Percentiles rank a stretch among this genome's conserved stretches.
Evolutionary conservation across 2,329 filamentous ascomycete genomes (phyloP).

Genomic region (Botryosphaeria dothidea): DNA sequence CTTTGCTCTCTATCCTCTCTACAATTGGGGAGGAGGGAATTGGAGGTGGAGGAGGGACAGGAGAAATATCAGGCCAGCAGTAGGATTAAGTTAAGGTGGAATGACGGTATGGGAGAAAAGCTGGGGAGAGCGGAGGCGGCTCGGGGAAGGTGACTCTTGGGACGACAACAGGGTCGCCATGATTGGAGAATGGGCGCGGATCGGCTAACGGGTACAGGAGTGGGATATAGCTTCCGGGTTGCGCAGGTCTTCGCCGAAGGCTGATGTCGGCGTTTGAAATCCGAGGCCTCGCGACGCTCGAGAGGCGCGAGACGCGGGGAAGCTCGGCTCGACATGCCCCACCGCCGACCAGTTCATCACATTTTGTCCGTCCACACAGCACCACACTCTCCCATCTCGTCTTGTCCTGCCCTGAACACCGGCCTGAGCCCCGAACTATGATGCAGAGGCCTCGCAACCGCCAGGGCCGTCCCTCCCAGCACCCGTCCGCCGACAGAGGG

Average conservation of each 20-base stretch:
- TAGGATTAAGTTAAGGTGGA: not conserved
- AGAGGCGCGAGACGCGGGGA: not conserved
- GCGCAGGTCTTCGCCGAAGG: not conserved
- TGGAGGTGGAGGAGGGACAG: not conserved
- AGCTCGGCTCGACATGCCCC: conserved; percentile 18
- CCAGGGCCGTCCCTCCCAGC: conserved; percentile 2
- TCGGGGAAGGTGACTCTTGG: not conserved
- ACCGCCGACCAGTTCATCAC: not conserved
- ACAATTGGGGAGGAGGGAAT: not conserved
- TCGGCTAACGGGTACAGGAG: conserved; percentile 12
- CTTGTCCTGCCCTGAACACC: not conserved
- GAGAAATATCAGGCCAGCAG: not conserved
- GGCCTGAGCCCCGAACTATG: not conserved
- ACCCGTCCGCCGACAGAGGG: conserved; percentile 1
- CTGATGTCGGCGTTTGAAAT: conserved; percentile 18
- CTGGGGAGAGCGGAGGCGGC: not conserved
- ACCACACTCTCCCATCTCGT: no score
- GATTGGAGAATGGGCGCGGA: conserved; percentile 16
- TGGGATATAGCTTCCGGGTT: conserved; percentile 19
- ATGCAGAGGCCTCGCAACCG: conserved; percentile 17
- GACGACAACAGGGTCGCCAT: conserved; percentile 13
- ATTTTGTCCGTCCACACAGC: conserved; percentile 5
- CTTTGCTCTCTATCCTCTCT: not conserved
- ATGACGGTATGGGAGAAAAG: not conserved
- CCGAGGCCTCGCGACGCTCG: conserved; percentile 13